Conservation (phyloP, 2,329 filamentous ascomycete genomes). For the Dactylellina drechsleri region DNA sequence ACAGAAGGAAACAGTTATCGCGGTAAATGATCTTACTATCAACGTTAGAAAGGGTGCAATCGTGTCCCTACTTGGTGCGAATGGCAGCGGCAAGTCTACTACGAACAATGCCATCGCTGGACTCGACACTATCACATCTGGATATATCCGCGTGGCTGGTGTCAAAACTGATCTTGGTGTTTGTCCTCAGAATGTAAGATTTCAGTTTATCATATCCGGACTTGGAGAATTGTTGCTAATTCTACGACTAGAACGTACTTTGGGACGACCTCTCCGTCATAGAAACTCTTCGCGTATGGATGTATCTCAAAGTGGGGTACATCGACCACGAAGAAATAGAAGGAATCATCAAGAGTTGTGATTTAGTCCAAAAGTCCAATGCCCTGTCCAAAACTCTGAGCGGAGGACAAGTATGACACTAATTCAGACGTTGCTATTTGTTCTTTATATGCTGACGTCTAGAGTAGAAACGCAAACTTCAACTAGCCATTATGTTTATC, state of each 20-base stretch:
- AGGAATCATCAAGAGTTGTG: conserved; percentile 75
- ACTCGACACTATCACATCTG: conserved; percentile 78
- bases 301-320: conserved; percentile 75
- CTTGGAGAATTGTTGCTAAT: neutral
- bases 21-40: conserved; percentile 78
- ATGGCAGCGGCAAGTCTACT: conserved; percentile 89
- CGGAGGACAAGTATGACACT: conserved; percentile 73
- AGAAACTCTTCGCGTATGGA: conserved; percentile 87
- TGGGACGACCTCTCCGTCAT: conserved; percentile 89
- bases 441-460: neutral
- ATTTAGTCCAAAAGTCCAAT: conserved; percentile 77
- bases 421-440: neutral
- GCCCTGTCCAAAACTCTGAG: conserved; percentile 81
- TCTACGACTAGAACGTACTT: conserved; percentile 77
- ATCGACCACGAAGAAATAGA: conserved; percentile 70
- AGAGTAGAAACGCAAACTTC: conserved; percentile 78
- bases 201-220: too few species aligned
- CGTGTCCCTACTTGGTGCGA: conserved; percentile 84
- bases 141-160: conserved; percentile 70
- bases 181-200: conserved; percentile 72
- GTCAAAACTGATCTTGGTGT: conserved; percentile 71
- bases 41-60: conserved; percentile 81
- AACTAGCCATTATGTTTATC: conserved; percentile 94
- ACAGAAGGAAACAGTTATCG: conserved; percentile 74
- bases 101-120: conserved; percentile 89